phyloP scores from a whole-genome alignment of 2,329 filamentous ascomycete species.

The Raffaelea ambrosiae region DNA sequence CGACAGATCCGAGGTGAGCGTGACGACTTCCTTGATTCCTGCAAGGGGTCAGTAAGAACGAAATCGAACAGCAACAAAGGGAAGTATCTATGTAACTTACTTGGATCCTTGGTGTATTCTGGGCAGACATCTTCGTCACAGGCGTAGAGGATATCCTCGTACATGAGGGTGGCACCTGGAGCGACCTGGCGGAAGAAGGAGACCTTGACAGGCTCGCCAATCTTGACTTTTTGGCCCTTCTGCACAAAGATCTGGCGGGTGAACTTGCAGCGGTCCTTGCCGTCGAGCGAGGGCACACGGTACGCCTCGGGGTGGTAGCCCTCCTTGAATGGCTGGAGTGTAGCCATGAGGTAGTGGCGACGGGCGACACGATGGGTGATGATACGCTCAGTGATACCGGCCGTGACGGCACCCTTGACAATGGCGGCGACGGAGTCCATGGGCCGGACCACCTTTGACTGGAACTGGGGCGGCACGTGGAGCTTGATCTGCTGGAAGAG shows the following conservation, averaged over 20 bases:
- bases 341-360: conserved; percentile 98
- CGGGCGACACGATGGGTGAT: conserved; percentile 95
- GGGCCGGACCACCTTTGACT: conserved; percentile 93
- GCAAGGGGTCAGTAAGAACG: conserved; percentile 5
- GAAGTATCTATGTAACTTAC: conserved; percentile 52
- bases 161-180: conserved; percentile 95
- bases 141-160: conserved; percentile 95
- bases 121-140: conserved; percentile 98
- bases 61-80: not conserved
- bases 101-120: conserved; percentile 97
- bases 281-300: conserved; percentile 90
- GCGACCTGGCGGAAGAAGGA: conserved; percentile 98
- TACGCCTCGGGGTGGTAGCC: conserved; percentile 98
- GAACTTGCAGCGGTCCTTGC: conserved; percentile 97
- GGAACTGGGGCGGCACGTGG: conserved; percentile 95
- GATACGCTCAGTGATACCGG: conserved; percentile 93
- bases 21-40: conserved; percentile 99
- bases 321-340: conserved; percentile 96
- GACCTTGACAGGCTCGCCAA: conserved; percentile 96
- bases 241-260: conserved; percentile 97
- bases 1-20: conserved; percentile 90
- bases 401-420: conserved; percentile 95
- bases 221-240: conserved; percentile 98
- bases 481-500: conserved; percentile 99
- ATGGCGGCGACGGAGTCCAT: conserved; percentile 99